Conservation (phyloP, 2,329 filamentous ascomycete species). For the Calonectria fujianensis region DNA sequence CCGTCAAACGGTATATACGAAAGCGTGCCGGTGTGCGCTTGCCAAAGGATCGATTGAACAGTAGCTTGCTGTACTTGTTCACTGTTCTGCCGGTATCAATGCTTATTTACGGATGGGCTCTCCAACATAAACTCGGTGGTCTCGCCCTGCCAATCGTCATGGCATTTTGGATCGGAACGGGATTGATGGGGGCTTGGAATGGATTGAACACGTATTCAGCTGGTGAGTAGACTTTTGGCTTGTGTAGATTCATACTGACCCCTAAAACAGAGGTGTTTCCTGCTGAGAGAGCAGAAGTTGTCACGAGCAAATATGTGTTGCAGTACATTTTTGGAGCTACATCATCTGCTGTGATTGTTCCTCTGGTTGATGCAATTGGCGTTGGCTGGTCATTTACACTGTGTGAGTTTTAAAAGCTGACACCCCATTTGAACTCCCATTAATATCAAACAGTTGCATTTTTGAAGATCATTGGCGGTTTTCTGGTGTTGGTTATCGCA, state of each 20-base stretch:
- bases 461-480: background rate
- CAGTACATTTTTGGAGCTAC: conserved; percentile 36
- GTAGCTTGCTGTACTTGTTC: conserved; percentile 19
- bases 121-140: conserved; percentile 22
- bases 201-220: conserved; percentile 37
- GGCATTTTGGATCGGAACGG: conserved; percentile 37
- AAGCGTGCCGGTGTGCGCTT: conserved; percentile 29
- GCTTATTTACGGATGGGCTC: conserved; percentile 33
- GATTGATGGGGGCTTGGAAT: conserved; percentile 41
- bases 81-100: conserved; percentile 25
- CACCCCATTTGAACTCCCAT: background rate
- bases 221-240: background rate
- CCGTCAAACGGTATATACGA: conserved; percentile 26
- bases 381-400: conserved; percentile 34
- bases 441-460: background rate
- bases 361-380: conserved; percentile 27
- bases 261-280: conserved; percentile 28
- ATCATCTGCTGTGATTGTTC: conserved; percentile 23
- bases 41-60: conserved; percentile 36
- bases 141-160: conserved; percentile 31
- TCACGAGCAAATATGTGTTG: conserved; percentile 36
- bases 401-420: background rate
- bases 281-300: conserved; percentile 29
- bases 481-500: conserved; percentile 1
- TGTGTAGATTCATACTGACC: background rate